Base-by-base conservation (phyloP, 495 filamentous ascomycete genomes). In the Acidiella bohemica region DNA sequence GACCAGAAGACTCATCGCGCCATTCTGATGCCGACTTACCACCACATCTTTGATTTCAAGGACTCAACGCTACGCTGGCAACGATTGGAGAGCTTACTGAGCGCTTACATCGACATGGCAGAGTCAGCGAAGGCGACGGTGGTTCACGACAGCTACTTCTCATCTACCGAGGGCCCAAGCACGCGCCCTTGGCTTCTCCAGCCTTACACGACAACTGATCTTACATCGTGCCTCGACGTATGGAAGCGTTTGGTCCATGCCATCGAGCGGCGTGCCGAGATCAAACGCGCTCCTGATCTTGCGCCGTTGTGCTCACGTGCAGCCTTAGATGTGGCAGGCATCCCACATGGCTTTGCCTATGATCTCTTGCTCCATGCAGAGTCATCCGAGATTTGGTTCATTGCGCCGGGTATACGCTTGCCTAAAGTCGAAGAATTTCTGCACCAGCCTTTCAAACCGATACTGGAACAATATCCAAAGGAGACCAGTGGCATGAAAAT, bases 371-470 rank as follows among this genome's bases (percentile, higher is more conserved):
- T 32, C 13, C 43, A 29, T 8, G 43, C 43, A 3, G 5, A 21
- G 4, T 5, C 4, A 9, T 40, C 36, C 22, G 7, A 40, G 6
- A 35, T 46, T 22, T 46, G 43, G 43, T 46, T 46, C 22, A 21
- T 46, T 10, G 43, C 43, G 2, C 43, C 43, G 4, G 43, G 43
- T 13, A 46, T 46, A 19, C 35, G 43, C n/a, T 31, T 46, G 7
- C 43, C 43, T n/a, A 46, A 46, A 41, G 31, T 46, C 23, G 43
- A 46, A 39, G 43, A 46, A 17, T 46, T 46, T 30, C n/a, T 46
- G 7, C 19, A 46, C 28, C 43, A 46, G 19, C 43, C 43, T 17
- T 46, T 46, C 36, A 5, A 18, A 10, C 12, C 8, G 2, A 36
- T 46, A 9, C 25, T 41, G 7, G 2, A 22, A 4, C 17, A 40